Evolutionary conservation across 1,139 yeast genomes (phyloP).

Genomic region (Kodamaea alishanica): DNA sequence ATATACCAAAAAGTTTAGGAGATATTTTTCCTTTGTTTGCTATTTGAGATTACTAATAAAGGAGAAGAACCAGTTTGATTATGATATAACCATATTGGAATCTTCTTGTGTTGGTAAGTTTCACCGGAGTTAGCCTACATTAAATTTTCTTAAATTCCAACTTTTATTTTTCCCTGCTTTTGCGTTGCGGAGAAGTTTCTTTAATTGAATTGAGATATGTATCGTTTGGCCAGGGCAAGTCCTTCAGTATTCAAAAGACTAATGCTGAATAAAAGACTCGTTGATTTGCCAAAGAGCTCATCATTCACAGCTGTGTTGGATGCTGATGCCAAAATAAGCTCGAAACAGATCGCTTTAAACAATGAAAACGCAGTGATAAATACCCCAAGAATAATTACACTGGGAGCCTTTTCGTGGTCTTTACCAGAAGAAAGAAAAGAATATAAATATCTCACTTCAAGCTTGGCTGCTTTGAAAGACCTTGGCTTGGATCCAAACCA

Average conservation of each 20-base stretch:
- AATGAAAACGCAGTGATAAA: constrained; percentile 34
- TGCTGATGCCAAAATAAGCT: constrained; percentile 60
- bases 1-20: too few species aligned
- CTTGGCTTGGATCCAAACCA: constrained; percentile 49
- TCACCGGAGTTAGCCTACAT: background rate
- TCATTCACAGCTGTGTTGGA: constrained; percentile 48
- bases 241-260: constrained; percentile 1
- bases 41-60: too few species aligned
- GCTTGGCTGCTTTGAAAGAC: constrained; percentile 59
- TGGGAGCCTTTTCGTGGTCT: constrained; percentile 70
- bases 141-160: background rate
- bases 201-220: background rate
- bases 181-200: background rate
- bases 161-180: background rate
- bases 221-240: background rate
- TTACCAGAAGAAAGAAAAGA: constrained; percentile 59
- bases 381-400: constrained; percentile 56
- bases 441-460: constrained; percentile 55
- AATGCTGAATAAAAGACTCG: constrained; percentile 12
- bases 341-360: constrained; percentile 45
- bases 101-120: background rate
- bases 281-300: constrained; percentile 39
- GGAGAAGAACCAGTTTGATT: background rate
- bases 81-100: background rate
- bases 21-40: too few species aligned